Evolutionary conservation across 1,139 yeast species (phyloP).

Genomic region (Suhomyces wounanorum): DNA sequence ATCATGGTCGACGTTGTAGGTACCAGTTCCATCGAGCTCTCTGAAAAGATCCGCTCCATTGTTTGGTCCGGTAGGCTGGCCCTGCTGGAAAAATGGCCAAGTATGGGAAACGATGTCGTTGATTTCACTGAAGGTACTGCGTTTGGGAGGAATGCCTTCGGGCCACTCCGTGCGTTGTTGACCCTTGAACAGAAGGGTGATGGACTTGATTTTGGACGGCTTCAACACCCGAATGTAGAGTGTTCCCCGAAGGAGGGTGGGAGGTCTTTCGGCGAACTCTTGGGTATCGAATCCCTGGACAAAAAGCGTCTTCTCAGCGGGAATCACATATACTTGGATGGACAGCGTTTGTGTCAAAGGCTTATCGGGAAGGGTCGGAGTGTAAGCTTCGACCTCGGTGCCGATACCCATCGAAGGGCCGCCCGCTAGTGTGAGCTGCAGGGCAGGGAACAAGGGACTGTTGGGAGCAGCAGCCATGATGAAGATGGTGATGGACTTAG

Average conservation of each 20-base stretch:
- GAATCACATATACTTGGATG: constrained; percentile 53
- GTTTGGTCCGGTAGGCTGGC: constrained; percentile 36
- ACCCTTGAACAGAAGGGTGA: constrained; percentile 72
- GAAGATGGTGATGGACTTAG: background rate
- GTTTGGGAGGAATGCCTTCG: constrained; percentile 95
- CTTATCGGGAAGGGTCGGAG: constrained; percentile 51
- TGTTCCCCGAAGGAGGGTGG: constrained; percentile 83
- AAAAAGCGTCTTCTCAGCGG: constrained; percentile 79
- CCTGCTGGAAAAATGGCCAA: constrained; percentile 81
- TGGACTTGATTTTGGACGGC: constrained; percentile 71
- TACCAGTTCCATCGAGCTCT: constrained; percentile 28
- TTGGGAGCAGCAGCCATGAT: constrained; percentile 14
- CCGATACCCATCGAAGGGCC: background rate
- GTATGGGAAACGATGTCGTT: constrained; percentile 73
- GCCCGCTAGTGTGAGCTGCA: constrained; percentile 26
- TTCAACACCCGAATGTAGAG: constrained; percentile 70
- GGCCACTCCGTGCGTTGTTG: constrained; percentile 92
- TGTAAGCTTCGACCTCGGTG: constrained; percentile 14
- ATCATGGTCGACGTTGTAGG: constrained; percentile 27
- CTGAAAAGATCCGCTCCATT: constrained; percentile 59
- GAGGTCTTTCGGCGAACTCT: constrained; percentile 71
- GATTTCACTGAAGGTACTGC: constrained; percentile 61
- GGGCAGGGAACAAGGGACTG: constrained; percentile 39
- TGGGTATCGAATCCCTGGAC: constrained; percentile 76
- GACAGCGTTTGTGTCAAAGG: constrained; percentile 52